These are phyloP conservation scores for Litsea cubeba DNA, from an alignment of 164 flowering plant genomes.

Conservation along the genomic window DNA sequence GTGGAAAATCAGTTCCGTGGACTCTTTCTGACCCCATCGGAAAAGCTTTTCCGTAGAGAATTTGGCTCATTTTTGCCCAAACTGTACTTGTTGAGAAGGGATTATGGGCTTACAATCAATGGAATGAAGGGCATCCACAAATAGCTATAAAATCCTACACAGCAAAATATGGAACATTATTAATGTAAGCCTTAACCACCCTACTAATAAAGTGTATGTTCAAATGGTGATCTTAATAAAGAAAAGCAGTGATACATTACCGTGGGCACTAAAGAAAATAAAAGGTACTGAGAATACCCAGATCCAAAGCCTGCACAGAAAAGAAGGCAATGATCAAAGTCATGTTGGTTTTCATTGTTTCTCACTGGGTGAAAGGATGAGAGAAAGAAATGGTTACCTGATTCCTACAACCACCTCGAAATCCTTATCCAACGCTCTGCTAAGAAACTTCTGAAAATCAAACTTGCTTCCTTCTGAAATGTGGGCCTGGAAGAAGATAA, in stretches of 20 bases:
- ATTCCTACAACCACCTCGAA: slow-evolving; percentile 62
- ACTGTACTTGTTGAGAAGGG: too few relatives aligned
- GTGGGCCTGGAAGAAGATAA: slow-evolving; percentile 24
- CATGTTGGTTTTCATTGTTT: not conserved
- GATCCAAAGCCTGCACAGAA: slow-evolving; percentile 50
- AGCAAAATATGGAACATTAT: not conserved
- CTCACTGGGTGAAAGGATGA: not conserved
- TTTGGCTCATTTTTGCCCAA: too few relatives aligned
- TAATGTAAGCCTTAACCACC: not conserved
- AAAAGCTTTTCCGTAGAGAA: too few relatives aligned
- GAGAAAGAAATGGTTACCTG: slow-evolving; percentile 33
- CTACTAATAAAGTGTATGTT: not conserved
- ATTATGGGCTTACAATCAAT: slow-evolving; percentile 34
- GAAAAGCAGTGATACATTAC: slow-evolving; percentile 21
- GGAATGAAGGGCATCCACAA: slow-evolving; percentile 70
- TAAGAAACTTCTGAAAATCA: slow-evolving; percentile 56
- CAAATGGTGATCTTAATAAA: not conserved
- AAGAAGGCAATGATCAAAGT: not conserved
- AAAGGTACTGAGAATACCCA: slow-evolving; percentile 53
- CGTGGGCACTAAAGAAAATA: slow-evolving; percentile 59
- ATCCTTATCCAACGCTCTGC: slow-evolving; percentile 55
- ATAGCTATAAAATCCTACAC: slow-evolving; percentile 40
- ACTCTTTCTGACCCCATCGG: too few relatives aligned
- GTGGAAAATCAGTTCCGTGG: too few relatives aligned
- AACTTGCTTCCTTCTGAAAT: slow-evolving; percentile 33